Base-by-base conservation (phyloP, 805 yeast species). In the Saturnispora quitensis region DNA sequence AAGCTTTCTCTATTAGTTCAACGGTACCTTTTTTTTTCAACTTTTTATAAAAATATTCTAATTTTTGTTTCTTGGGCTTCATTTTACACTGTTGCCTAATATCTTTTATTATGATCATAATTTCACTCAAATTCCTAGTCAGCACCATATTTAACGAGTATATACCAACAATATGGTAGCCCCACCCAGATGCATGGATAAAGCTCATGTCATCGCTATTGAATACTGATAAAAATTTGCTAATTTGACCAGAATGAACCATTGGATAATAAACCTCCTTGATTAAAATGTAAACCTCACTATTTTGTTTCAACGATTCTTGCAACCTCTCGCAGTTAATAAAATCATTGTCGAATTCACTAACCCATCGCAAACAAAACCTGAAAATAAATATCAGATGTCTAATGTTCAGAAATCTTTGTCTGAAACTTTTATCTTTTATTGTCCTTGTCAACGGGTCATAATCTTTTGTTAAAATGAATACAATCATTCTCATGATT, bases 111-210 rank as follows among this genome's bases (percentile, higher is more conserved):
- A 43, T 27, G 10, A n/a, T 7, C 22, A 13, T 25, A 25, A 49
- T 49, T n/a, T 18, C 25, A 18, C 13, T 36, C 28, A 42, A 5
- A 43, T 49, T 49, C 17, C 31, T 43, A 24, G 43, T 36, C 20
- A 49, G 18, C 8, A 43, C 38, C 18, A 36, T 22, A 28, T 49
- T 43, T 15, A 49, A 36, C 4, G 51, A 24, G 28, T 49, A 20
- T 8, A 49, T 24, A 4, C 51, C 51, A 43, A 49, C 47, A 33
- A 49, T n/a, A 43, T 49, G 51, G 20, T 43, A 34, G 2, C 47
- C 47, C 43, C 47, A 43, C 17, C 40, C 43, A 18, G 47, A 43
- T 18, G 17, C 20, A 20, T 49, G 47, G 35, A 43, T 35, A 43
- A 28, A 49, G 20, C 51, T 40, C 38, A 35, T 31, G 27, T 24